Conservation (phyloP, 1,284 basidiomycete genomes). For the Sporisorium graminicola region DNA sequence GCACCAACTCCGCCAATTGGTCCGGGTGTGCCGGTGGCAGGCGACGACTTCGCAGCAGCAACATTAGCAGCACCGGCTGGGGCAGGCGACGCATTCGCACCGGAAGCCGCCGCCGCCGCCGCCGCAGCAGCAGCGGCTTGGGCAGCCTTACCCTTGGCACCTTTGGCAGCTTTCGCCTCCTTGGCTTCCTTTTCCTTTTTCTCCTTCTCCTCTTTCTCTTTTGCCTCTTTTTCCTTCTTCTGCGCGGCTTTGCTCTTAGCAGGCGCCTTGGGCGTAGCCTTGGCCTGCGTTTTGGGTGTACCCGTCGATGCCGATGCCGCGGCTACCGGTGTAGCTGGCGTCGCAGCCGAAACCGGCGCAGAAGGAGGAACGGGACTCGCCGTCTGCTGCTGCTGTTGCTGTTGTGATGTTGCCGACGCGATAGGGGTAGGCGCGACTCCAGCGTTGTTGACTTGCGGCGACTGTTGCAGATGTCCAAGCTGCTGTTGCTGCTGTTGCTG, state of each 20-base stretch:
- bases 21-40: conserved; percentile 6
- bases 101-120: background rate
- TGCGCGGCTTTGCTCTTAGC: conserved; percentile 38
- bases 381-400: conserved; percentile 16
- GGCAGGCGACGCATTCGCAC: conserved; percentile 24
- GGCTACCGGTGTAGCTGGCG: conserved; percentile 2
- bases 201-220: conserved; percentile 42
- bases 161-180: conserved; percentile 25
- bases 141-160: conserved; percentile 23
- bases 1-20: background rate
- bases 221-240: conserved; percentile 43
- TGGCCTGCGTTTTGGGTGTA: conserved; percentile 23
- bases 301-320: conserved; percentile 7
- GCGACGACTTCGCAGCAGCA: conserved; percentile 14
- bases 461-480: conserved; percentile 22
- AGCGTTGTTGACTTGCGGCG: conserved; percentile 22
- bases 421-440: conserved; percentile 15
- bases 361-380: conserved; percentile 26
- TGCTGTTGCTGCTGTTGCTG: conserved; percentile 32
- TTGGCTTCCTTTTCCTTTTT: conserved; percentile 35
- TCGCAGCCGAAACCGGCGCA: conserved; percentile 10
- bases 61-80: conserved; percentile 14
- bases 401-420: conserved; percentile 17
- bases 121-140: conserved; percentile 14
- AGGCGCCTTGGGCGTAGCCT: conserved; percentile 34